These are phyloP conservation scores for Agrocybe pediades DNA, from an alignment of 768 basidiomycete genomes.

Conservation along the genomic window DNA sequence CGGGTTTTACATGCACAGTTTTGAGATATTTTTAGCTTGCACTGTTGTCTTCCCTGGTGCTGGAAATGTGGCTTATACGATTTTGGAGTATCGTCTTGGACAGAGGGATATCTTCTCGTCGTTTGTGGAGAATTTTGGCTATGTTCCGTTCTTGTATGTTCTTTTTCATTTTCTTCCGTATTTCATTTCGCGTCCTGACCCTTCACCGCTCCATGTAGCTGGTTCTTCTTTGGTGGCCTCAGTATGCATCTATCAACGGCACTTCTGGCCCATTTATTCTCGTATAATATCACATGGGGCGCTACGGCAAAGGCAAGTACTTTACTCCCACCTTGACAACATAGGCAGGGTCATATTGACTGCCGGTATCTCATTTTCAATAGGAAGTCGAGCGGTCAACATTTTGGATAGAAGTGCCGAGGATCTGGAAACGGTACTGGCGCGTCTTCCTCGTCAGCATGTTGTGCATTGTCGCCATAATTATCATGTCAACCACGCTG, in stretches of 20 bases:
- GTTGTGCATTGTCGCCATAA: conserved; percentile 50
- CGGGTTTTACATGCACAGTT: conserved; percentile 70
- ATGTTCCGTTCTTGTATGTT: conserved; percentile 77
- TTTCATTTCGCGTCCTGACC: not conserved
- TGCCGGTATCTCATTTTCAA: too few species aligned
- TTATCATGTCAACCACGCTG: conserved; percentile 52
- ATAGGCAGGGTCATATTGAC: too few species aligned
- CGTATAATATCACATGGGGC: conserved; percentile 78
- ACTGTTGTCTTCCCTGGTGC: conserved; percentile 70
- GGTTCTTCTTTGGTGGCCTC: conserved; percentile 80
- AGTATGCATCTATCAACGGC: conserved; percentile 69
- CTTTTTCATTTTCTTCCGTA: not conserved
- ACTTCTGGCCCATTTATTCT: conserved; percentile 70
- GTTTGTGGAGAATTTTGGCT: conserved; percentile 60
- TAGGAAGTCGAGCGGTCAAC: conserved; percentile 86
- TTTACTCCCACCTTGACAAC: too few species aligned
- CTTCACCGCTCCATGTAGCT: conserved; percentile 37
- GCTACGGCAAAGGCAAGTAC: conserved; percentile 69
- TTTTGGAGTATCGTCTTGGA: conserved; percentile 71
- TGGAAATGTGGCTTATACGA: conserved; percentile 67
- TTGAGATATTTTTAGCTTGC: conserved; percentile 76
- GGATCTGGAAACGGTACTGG: conserved; percentile 81
- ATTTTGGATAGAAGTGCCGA: conserved; percentile 89
- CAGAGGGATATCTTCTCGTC: conserved; percentile 50
- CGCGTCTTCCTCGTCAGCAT: conserved; percentile 58